Base-by-base conservation (phyloP, 805 yeast species). In the Schizosaccharomyces cryophilus region DNA sequence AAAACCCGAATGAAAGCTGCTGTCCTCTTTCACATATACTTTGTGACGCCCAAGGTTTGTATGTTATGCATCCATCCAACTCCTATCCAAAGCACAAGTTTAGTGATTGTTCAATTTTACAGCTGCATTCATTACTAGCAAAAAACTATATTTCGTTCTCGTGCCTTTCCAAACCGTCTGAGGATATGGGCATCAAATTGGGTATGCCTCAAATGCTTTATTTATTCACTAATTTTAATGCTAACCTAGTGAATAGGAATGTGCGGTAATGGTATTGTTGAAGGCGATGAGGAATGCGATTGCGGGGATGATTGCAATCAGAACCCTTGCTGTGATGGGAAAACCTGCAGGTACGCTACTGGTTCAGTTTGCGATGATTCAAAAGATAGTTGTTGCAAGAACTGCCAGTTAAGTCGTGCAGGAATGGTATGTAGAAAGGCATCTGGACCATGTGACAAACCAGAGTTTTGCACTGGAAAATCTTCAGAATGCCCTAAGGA, bases 211-310 rank as follows among this genome's bases (percentile, higher is more conserved):
- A 11, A 24, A 13, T 1, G 9, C 17, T 45, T n/a, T 11, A 11
- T 11, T 9, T 40, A 11, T 40, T 9, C 42, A 11, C 42, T 9
- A 11, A 11, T 11, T 40, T 40, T 15, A 40, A 11, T 40, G 9
- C 13, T 45, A 58, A 61, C 63, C 30, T 66, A 71, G 26, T 65
- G 67, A 30, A 67, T 72, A 19, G 69, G 70, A 62, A 56, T 42
- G 21, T 71, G 74, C 58, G 74, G 74, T 3, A 71, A 71, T 62
- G 74, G 74, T 5, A 71, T 71, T 59, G 74, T 71, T 3, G 74
- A 71, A 61, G 73, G 68, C 21, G 74, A 73, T 21, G 74, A 71
- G 62, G 73, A 71, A 21, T 71, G 74, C 61, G 74, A 71, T 61
- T 71, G 74, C 61, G 74, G 74, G 11, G 69, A 65, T 13, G 73